Evolutionary conservation across 345 rosid species (phyloP).

Genomic region (Eucalyptus tenuipes): DNA sequence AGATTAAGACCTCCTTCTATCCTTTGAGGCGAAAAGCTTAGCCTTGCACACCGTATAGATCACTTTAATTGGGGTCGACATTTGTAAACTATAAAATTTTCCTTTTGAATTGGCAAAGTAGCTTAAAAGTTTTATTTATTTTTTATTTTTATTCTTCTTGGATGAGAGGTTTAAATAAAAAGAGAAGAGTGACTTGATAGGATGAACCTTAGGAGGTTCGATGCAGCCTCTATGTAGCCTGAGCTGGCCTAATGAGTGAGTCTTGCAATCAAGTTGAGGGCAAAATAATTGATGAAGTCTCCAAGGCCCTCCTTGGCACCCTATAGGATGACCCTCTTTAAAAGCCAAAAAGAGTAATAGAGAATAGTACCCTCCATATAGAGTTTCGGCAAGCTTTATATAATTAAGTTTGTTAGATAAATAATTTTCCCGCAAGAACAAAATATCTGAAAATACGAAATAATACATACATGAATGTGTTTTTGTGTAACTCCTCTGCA

Average conservation of each 20-base stretch:
- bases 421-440: background rate
- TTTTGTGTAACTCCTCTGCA: background rate
- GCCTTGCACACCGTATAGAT: background rate
- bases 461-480: background rate
- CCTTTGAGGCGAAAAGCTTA: fast-evolving
- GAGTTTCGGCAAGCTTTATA: background rate
- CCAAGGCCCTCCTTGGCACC: background rate
- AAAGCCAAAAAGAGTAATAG: background rate
- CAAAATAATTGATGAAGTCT: background rate
- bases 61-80: too few relatives aligned
- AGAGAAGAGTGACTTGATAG: background rate
- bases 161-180: background rate
- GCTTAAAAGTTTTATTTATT: background rate
- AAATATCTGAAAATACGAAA: background rate
- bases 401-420: background rate
- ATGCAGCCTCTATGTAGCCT: background rate
- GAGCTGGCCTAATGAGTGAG: background rate
- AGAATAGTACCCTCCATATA: background rate
- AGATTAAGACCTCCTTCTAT: fast-evolving
- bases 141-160: background rate
- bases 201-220: background rate
- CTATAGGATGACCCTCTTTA: background rate
- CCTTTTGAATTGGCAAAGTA: background rate
- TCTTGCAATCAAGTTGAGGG: background rate
- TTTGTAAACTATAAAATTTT: background rate